These are phyloP conservation scores for Artemisia argyi DNA, from an alignment of 129 eudicot genomes.

Conservation along the genomic window DNA sequence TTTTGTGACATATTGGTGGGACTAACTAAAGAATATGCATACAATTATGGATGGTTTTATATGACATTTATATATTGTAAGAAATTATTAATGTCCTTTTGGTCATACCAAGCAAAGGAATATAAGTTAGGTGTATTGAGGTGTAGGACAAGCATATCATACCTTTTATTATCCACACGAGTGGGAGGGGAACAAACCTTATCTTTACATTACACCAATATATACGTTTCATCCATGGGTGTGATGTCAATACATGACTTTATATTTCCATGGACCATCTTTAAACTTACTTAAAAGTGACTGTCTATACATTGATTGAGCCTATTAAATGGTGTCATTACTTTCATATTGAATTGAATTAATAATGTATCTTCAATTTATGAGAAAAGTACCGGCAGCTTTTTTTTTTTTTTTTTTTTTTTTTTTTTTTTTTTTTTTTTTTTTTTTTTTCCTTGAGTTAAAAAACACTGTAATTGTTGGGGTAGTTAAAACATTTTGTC, in stretches of 20 bases:
- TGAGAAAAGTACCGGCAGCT: not conserved
- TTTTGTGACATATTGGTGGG: constrained; percentile 35
- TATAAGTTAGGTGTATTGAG: constrained; percentile 36
- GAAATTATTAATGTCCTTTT: constrained; percentile 16
- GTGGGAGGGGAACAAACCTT: constrained; percentile 36
- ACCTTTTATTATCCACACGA: constrained; percentile 42
- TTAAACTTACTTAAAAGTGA: constrained; percentile 10
- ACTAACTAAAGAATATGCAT: constrained; percentile 21
- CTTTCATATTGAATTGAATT: not conserved
- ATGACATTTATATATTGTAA: not conserved
- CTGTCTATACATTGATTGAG: constrained; percentile 13
- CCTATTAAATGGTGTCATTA: constrained; percentile 11
- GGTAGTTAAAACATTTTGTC: too few relatives aligned
- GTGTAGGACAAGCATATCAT: constrained; percentile 31
- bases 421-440: too few relatives aligned
- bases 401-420: not conserved
- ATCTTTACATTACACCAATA: constrained; percentile 23
- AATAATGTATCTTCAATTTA: not conserved
- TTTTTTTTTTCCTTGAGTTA: too few relatives aligned
- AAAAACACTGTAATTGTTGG: too few relatives aligned
- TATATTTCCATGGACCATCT: constrained; percentile 19
- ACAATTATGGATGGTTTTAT: constrained; percentile 20
- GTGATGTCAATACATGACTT: constrained; percentile 18
- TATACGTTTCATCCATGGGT: constrained; percentile 29
- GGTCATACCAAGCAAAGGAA: constrained; percentile 39